Percentiles rank a stretch among this genome's conserved stretches.
These are phyloP conservation scores for Spizellomyces punctatus DNA, from an alignment of 192 early-diverging fungal genomes.

Conservation along the genomic window DNA sequence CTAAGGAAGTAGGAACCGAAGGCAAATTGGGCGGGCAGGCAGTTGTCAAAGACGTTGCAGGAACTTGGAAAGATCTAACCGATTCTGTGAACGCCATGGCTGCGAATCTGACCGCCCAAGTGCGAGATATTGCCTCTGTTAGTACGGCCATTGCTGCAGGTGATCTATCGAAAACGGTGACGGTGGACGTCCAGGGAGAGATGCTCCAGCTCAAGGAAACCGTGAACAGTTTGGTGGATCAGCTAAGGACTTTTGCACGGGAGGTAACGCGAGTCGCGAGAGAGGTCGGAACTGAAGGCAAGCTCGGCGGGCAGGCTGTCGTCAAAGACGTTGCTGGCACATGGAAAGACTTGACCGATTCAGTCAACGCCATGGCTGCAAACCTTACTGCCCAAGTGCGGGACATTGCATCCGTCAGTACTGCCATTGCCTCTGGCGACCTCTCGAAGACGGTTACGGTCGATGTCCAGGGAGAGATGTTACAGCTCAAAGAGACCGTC, in stretches of 20 bases:
- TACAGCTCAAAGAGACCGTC: constrained; percentile 68
- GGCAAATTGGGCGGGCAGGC: constrained; percentile 63
- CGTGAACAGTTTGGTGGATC: constrained; percentile 72
- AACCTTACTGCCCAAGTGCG: constrained; percentile 64
- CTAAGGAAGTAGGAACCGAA: constrained; percentile 67
- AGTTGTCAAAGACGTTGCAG: constrained; percentile 68
- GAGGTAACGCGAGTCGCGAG: constrained; percentile 69
- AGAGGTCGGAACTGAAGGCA: constrained; percentile 72
- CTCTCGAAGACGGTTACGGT: constrained; percentile 60
- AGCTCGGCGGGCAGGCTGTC: constrained; percentile 58
- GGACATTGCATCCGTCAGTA: constrained; percentile 62
- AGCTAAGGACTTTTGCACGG: constrained; percentile 58
- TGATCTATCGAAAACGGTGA: constrained; percentile 63
- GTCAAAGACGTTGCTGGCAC: constrained; percentile 43
- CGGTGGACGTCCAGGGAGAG: constrained; percentile 65
- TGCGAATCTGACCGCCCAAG: constrained; percentile 65
- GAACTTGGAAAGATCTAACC: constrained; percentile 75
- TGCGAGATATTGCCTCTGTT: constrained; percentile 69
- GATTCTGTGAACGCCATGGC: constrained; percentile 74
- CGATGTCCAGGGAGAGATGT: constrained; percentile 67
- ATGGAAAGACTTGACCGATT: constrained; percentile 64
- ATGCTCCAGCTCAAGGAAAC: constrained; percentile 69
- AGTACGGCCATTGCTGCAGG: constrained; percentile 66
- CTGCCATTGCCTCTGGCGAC: constrained; percentile 62
- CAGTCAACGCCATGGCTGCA: constrained; percentile 63